Conservation (phyloP, 202 grass and related monocot genomes). For the Panicum hallii region DNA sequence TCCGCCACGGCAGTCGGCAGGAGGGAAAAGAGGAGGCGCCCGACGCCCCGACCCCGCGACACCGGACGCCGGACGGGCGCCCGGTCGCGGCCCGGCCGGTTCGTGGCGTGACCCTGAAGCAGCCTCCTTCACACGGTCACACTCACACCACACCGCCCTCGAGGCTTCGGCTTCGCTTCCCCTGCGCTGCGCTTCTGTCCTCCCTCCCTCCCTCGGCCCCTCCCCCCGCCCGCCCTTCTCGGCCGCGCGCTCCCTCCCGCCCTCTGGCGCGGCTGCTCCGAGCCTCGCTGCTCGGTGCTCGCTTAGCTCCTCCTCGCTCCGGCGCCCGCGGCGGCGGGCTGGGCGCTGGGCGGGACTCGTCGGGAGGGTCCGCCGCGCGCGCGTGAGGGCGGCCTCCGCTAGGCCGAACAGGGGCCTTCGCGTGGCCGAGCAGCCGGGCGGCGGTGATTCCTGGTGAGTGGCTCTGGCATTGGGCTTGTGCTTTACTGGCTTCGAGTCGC, state of each 20-base stretch:
- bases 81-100: conserved; percentile 13
- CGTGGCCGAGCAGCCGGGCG: neutral
- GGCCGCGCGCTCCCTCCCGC: neutral
- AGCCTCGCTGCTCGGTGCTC: neutral
- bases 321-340: neutral
- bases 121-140: neutral
- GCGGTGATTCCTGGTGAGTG: conserved; percentile 32
- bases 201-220: neutral
- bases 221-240: neutral
- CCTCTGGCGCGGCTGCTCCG: neutral
- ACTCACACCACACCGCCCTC: neutral
- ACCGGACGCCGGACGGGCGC: conserved; percentile 19
- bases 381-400: neutral
- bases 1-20: conserved; percentile 15
- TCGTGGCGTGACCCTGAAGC: conserved; percentile 52
- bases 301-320: neutral
- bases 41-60: neutral
- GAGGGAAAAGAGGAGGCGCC: too few species aligned
- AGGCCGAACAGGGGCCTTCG: neutral
- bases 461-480: conserved; percentile 23
- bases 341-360: neutral
- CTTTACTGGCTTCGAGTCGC: neutral
- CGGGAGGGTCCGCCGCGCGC: neutral
- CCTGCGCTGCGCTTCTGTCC: too few species aligned
- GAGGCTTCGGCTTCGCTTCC: neutral